A percentile compares a stretch with the other conserved stretches of the same genome.
phyloP scores from a whole-genome alignment of 2,329 filamentous ascomycete species.

The Monilinia polystroma region DNA sequence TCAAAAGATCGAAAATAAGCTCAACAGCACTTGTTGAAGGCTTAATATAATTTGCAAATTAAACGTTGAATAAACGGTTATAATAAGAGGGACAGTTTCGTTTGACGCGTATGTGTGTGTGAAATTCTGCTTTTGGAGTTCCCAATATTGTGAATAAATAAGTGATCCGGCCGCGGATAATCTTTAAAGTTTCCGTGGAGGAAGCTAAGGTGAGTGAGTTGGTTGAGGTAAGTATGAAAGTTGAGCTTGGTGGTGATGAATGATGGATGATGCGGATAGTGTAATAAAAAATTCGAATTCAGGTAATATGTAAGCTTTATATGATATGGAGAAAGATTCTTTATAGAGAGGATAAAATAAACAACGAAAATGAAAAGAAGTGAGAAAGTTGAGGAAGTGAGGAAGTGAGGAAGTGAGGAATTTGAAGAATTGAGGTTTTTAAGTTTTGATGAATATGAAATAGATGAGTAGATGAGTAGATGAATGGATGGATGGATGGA shows the following conservation, averaged over 20 bases:
- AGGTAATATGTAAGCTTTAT: background rate
- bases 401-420: background rate
- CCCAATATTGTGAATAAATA: background rate
- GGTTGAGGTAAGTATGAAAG: background rate
- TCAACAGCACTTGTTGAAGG: conserved; percentile 25
- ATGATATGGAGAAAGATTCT: conserved; percentile 2
- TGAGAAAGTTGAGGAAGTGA: background rate
- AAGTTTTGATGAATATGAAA: background rate
- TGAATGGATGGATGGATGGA: too few species aligned
- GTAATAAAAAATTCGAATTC: background rate
- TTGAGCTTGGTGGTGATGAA: background rate
- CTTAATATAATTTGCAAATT: conserved; percentile 18
- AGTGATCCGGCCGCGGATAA: background rate
- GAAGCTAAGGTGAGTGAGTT: background rate
- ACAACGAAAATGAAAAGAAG: background rate
- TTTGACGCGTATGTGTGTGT: conserved; percentile 9
- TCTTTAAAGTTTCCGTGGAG: background rate
- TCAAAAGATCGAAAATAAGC: conserved; percentile 3
- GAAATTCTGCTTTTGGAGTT: background rate
- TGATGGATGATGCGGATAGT: background rate
- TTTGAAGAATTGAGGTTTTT: too few species aligned
- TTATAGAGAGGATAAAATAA: background rate
- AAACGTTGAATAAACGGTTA: background rate
- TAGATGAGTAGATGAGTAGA: too few species aligned
- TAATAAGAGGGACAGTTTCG: conserved; percentile 7